phyloP scores from a whole-genome alignment of 768 basidiomycete species.

The Stropharia rugosoannulata region DNA sequence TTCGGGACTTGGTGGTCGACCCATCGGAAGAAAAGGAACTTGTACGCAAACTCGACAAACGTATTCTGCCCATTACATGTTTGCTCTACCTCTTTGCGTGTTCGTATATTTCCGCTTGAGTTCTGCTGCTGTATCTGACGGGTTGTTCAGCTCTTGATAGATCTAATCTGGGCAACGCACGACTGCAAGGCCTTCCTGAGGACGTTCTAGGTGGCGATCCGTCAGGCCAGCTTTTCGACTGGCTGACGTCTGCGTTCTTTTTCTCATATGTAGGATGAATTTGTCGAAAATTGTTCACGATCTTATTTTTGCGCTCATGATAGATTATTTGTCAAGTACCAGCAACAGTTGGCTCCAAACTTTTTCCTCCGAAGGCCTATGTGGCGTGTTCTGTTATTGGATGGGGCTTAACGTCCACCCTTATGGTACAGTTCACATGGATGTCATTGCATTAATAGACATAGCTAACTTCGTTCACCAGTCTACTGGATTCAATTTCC shows the following conservation, averaged over 20 bases:
- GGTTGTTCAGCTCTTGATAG: slow-evolving; percentile 59
- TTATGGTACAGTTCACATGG: slow-evolving; percentile 48
- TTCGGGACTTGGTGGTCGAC: neutral
- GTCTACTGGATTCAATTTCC: slow-evolving; percentile 62
- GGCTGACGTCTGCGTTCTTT: slow-evolving; percentile 77
- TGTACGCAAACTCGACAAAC: slow-evolving; percentile 61
- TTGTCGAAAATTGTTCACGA: neutral
- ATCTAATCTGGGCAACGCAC: slow-evolving; percentile 78
- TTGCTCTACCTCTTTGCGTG: slow-evolving; percentile 78
- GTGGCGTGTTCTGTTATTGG: slow-evolving; percentile 64
- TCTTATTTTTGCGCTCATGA: neutral
- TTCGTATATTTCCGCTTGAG: slow-evolving; percentile 31
- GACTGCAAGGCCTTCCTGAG: slow-evolving; percentile 66
- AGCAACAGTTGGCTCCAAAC: slow-evolving; percentile 62
- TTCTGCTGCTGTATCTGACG: neutral
- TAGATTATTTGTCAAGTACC: slow-evolving; percentile 74
- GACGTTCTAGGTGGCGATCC: slow-evolving; percentile 69
- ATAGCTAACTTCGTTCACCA: slow-evolving; percentile 20
- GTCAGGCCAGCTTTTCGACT: slow-evolving; percentile 70
- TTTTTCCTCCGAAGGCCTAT: slow-evolving; percentile 68
- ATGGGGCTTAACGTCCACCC: slow-evolving; percentile 75
- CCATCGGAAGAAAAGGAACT: slow-evolving; percentile 47
- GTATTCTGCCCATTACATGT: slow-evolving; percentile 72
- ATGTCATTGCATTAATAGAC: neutral
- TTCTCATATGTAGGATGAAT: slow-evolving; percentile 63